Base-by-base conservation (phyloP, 768 basidiomycete species). In the Mycena filopes region DNA sequence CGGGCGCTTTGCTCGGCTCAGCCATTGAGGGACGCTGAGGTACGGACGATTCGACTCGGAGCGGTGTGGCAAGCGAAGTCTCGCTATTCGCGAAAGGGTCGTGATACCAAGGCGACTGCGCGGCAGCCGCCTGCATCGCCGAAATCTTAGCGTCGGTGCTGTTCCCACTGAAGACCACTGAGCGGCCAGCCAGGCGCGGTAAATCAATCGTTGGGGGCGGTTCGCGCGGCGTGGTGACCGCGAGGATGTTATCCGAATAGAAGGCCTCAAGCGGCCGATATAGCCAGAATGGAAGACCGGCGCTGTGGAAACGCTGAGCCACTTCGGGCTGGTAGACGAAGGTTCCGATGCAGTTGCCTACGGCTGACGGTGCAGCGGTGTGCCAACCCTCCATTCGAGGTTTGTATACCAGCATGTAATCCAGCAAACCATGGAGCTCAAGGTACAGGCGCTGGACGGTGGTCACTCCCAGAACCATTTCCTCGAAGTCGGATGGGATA, bases 221-320 rank as follows among this genome's bases (percentile, higher is more conserved):
- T 29, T 47, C 43, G 33, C 2, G 45, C 15, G 49, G 18, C 2
- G 21, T 3, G 8, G 49, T 38, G 23, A 59, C 36, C 2, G n/a
- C 36, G 33, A 59, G 25, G 18, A 59, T 59, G 31, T 49, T 49
- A 25, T 59, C 57, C 11, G 9, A 12, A 20, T 49, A 38, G 48
- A 60, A 60, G 18, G 31, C 16, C 5, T 40, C 11, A 11, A 11
- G 20, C 1, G 57, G 48, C 1, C 56, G 56, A 20, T 48, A 25
- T 8, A 58, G 9, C 56, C 56, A 58, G 26, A 58, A 58, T 4
- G 56, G 56, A 1, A 49, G 29, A 4, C 26, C 48, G 7, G 29
- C 29, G 7, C 5, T 3, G 29, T 31, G 4, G 8, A 49, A 26
- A 9, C 20, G 4, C 48, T 49, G 48, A 20, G 48, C 48, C 3